phyloP scores from a whole-genome alignment of 2,329 filamentous ascomycete species.

The Hypoxylon sp. region DNA sequence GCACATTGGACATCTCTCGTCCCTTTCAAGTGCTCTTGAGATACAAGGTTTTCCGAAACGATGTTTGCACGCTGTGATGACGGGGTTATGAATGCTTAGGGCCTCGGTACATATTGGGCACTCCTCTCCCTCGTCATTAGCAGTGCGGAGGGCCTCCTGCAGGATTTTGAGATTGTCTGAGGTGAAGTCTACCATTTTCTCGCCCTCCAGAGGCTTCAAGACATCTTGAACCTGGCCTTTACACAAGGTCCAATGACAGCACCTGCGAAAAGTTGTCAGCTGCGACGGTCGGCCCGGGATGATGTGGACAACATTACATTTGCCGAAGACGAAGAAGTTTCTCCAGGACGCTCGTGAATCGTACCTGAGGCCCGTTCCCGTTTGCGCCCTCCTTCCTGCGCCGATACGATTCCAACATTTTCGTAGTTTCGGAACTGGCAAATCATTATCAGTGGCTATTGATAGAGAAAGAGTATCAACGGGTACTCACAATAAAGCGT shows the following conservation, averaged over 20 bases:
- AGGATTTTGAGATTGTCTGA: conserved; percentile 79
- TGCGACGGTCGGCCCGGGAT: conserved; percentile 22
- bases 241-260: conserved; percentile 90
- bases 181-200: conserved; percentile 78
- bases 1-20: conserved; percentile 89
- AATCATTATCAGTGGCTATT: conserved; percentile 44
- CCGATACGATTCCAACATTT: conserved; percentile 74
- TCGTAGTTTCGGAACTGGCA: conserved; percentile 77
- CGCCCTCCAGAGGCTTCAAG: conserved; percentile 75
- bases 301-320: conserved; percentile 60
- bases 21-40: conserved; percentile 77
- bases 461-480: neutral
- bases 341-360: conserved; percentile 83
- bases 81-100: conserved; percentile 71
- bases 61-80: conserved; percentile 90
- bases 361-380: conserved; percentile 42
- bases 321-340: conserved; percentile 86
- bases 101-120: conserved; percentile 86
- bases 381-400: conserved; percentile 57
- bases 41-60: conserved; percentile 84
- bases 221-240: conserved; percentile 81
- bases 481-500: conserved; percentile 73
- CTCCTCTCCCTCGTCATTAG: conserved; percentile 84
- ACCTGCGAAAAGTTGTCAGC: conserved; percentile 61
- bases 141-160: conserved; percentile 81